phyloP scores from a whole-genome alignment of 805 yeast species.

The Debaryomyces tyrocola region DNA sequence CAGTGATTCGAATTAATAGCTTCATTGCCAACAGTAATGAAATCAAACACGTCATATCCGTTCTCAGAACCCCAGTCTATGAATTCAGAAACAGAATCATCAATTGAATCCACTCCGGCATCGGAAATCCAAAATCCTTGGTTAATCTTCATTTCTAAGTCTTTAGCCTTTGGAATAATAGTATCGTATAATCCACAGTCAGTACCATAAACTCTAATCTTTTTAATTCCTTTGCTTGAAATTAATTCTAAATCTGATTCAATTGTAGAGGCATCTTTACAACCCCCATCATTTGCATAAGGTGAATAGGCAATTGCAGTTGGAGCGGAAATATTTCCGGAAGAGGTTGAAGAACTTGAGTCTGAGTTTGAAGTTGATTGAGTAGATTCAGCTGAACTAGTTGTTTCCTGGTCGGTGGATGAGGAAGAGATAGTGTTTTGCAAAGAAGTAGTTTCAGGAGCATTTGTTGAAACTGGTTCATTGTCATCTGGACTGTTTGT shows the following conservation, averaged over 20 bases:
- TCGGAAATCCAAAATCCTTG: conserved; percentile 84
- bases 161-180: conserved; percentile 58
- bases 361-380: conserved; percentile 13
- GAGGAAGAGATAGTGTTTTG: conserved; percentile 6
- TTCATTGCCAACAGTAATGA: conserved; percentile 85
- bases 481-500: no score
- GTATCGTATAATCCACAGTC: conserved; percentile 74
- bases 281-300: conserved; percentile 63
- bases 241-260: conserved; percentile 59
- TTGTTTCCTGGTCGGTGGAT: conserved; percentile 9
- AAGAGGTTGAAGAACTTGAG: conserved; percentile 14
- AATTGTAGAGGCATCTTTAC: conserved; percentile 62
- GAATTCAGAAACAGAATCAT: conserved; percentile 53
- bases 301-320: conserved; percentile 75
- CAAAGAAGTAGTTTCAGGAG: conserved; percentile 15
- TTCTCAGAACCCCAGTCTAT: conserved; percentile 48
- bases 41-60: conserved; percentile 74
- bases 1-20: conserved; percentile 67
- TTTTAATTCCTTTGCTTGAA: conserved; percentile 57
- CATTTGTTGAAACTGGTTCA: conserved; percentile 9
- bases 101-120: conserved; percentile 70
- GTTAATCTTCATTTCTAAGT: conserved; percentile 68
- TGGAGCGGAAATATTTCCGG: conserved; percentile 43
- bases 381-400: conserved; percentile 12
- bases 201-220: conserved; percentile 79